These are phyloP conservation scores for Eucommia ulmoides DNA, from an alignment of 257 asterid species.

Conservation along the genomic window DNA sequence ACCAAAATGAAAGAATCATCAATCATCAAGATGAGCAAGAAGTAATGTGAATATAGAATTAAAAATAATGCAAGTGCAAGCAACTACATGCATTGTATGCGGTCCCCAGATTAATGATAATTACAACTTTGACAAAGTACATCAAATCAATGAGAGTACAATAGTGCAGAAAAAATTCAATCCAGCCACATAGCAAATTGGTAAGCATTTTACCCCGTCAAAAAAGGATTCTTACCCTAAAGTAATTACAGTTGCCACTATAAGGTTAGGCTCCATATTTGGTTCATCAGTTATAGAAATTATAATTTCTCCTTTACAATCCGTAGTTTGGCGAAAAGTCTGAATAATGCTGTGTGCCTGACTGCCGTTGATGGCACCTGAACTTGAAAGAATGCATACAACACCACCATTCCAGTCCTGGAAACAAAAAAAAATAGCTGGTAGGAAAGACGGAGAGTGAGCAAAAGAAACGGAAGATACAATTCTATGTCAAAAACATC, in stretches of 20 bases:
- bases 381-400: conserved; percentile 69
- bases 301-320: conserved; percentile 42
- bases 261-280: conserved; percentile 40
- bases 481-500: conserved; percentile 4
- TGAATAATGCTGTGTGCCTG: conserved; percentile 34
- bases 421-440: conserved; percentile 13
- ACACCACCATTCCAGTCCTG: conserved; percentile 65
- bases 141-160: too few relatives aligned
- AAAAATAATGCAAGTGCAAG: too few relatives aligned
- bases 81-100: too few relatives aligned
- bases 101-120: too few relatives aligned
- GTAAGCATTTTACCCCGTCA: not conserved
- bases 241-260: conserved; percentile 56
- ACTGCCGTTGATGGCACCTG: conserved; percentile 37
- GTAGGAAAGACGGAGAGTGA: too few relatives aligned
- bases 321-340: conserved; percentile 39
- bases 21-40: too few relatives aligned
- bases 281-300: conserved; percentile 45
- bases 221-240: conserved; percentile 53
- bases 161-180: too few relatives aligned
- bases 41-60: too few relatives aligned
- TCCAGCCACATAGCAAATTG: not conserved
- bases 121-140: too few relatives aligned
- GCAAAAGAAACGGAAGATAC: conserved; percentile 9
- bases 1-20: too few relatives aligned